Conservation (phyloP, 1,284 basidiomycete genomes). For the Pseudozyma sp. region DNA sequence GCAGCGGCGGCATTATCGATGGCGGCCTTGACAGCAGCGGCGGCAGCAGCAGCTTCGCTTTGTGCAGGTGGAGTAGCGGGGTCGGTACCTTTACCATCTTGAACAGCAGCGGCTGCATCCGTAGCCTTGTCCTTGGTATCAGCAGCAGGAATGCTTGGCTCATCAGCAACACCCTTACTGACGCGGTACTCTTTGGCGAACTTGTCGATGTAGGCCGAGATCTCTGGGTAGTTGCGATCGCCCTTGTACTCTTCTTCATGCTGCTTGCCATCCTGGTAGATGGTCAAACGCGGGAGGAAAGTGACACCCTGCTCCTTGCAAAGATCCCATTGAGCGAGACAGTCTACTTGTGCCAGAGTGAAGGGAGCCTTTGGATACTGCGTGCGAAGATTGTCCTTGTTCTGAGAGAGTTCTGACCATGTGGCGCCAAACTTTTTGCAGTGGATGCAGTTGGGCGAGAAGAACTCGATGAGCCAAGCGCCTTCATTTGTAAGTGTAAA, state of each 20-base stretch:
- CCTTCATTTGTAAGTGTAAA: conserved; percentile 55
- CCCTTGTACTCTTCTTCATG: conserved; percentile 45
- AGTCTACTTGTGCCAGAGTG: conserved; percentile 66
- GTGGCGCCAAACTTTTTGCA: conserved; percentile 82
- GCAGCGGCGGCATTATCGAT: neutral
- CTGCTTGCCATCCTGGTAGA: conserved; percentile 63
- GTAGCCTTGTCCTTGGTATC: conserved; percentile 6
- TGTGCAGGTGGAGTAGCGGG: neutral
- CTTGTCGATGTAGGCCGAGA: conserved; percentile 57
- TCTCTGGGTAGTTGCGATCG: conserved; percentile 54
- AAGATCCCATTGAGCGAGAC: conserved; percentile 54
- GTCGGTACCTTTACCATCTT: conserved; percentile 6
- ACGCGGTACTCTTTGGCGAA: conserved; percentile 50
- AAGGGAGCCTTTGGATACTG: conserved; percentile 61
- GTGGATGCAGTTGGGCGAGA: conserved; percentile 80
- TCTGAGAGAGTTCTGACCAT: conserved; percentile 78
- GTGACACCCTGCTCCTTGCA: conserved; percentile 59
- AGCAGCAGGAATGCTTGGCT: conserved; percentile 8
- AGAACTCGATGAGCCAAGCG: conserved; percentile 67
- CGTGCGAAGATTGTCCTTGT: conserved; percentile 74
- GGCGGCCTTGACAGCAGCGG: conserved; percentile 10
- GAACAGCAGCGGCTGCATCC: conserved; percentile 9
- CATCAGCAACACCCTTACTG: conserved; percentile 43
- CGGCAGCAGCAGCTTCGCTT: conserved; percentile 2
- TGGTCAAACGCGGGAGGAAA: conserved; percentile 48